A percentile compares a stretch with the other conserved stretches of the same genome.
Conservation (phyloP, 176 grass and related monocot species). For the Calamus simplicifolius region DNA sequence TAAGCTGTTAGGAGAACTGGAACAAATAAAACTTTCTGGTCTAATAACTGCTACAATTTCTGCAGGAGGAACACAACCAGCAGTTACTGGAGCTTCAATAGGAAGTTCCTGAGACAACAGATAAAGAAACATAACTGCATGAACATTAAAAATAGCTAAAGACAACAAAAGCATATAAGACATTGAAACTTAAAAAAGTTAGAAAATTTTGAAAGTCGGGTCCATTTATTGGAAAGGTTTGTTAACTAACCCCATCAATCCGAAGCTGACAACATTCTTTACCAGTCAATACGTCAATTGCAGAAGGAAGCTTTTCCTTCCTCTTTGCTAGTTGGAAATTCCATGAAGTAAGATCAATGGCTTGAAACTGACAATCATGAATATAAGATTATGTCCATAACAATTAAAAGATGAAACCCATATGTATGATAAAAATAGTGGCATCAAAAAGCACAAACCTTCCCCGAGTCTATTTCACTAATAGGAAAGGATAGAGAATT, state of each 20-base stretch:
- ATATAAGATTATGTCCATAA: no score
- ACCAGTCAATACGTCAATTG: neutral
- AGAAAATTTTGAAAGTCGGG: neutral
- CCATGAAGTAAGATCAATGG: neutral
- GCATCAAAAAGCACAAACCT: conserved; percentile 16
- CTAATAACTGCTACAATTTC: conserved; percentile 31
- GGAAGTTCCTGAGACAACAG: conserved; percentile 23
- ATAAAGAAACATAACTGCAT: neutral
- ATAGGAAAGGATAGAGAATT: conserved; percentile 47
- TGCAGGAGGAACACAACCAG: conserved; percentile 26
- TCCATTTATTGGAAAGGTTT: neutral
- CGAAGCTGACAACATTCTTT: neutral
- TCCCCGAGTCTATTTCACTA: conserved; percentile 29
- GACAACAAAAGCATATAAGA: neutral
- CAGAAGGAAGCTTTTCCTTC: neutral
- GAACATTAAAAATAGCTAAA: no score
- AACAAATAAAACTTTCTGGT: conserved; percentile 8
- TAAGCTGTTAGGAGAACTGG: conserved; percentile 2
- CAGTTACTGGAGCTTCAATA: conserved; percentile 10
- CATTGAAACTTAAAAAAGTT: neutral
- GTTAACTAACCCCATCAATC: neutral
- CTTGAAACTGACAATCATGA: conserved; percentile 1
- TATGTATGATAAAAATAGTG: no score
- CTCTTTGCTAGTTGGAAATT: neutral
- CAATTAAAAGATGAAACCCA: no score